Percentiles rank a stretch among this genome's conserved stretches.
Evolutionary conservation across 306 rosid species (phyloP).

Genomic region (Pyrus bretschneideri): DNA sequence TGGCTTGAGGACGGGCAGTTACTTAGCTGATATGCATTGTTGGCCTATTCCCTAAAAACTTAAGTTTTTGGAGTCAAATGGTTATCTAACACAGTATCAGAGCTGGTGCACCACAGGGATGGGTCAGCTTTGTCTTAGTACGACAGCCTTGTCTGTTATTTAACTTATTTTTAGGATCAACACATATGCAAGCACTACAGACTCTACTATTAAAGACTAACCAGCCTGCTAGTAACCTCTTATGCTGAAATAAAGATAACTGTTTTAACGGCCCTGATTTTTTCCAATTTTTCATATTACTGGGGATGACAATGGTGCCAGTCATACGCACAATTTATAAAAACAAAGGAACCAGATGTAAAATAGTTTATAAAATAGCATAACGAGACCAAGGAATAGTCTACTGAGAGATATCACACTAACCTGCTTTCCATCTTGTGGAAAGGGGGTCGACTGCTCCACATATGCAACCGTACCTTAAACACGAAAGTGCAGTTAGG

Average conservation of each 20-base stretch:
- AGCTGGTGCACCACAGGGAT: not conserved
- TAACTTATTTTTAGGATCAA: too few relatives aligned
- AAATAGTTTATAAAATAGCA: not conserved
- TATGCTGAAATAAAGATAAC: not conserved
- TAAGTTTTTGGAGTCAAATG: not conserved
- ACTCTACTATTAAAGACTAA: not conserved
- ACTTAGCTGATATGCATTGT: not conserved
- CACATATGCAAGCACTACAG: not conserved
- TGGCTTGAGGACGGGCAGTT: not conserved
- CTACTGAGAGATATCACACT: conserved; percentile 3
- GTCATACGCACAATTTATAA: not conserved
- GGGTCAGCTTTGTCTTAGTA: not conserved
- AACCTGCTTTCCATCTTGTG: conserved; percentile 94
- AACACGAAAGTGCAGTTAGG: conserved; percentile 27
- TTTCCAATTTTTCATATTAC: not conserved
- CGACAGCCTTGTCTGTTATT: not conserved
- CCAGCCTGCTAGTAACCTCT: not conserved
- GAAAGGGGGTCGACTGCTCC: conserved; percentile 79
- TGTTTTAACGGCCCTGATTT: not conserved
- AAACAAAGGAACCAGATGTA: not conserved
- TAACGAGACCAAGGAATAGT: not conserved
- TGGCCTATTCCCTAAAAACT: not conserved
- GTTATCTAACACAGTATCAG: not conserved
- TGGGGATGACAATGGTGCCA: not conserved
- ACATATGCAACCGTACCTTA: conserved; percentile 74